These are phyloP conservation scores for Arthrobotrys pseudoclavata DNA, from an alignment of 2,329 filamentous ascomycete genomes.

Conservation along the genomic window DNA sequence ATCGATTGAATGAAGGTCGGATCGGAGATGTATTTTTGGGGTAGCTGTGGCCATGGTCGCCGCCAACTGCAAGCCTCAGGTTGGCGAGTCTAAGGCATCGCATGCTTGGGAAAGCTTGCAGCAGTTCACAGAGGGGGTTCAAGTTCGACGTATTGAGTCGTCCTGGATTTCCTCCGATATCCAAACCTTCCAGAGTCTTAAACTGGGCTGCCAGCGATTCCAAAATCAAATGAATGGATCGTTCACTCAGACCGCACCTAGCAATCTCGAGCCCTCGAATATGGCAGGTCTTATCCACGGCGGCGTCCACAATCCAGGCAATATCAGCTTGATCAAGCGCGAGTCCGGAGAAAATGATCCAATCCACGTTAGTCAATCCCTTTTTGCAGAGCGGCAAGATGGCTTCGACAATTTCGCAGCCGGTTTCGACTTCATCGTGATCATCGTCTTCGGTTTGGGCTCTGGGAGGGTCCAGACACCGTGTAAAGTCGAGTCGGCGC, in stretches of 20 bases:
- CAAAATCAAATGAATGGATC: constrained; percentile 74
- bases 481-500: constrained; percentile 76
- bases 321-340: constrained; percentile 79
- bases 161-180: constrained; percentile 77
- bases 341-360: constrained; percentile 78
- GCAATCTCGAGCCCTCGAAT: constrained; percentile 78
- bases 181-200: constrained; percentile 76
- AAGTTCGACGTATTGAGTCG: constrained; percentile 69
- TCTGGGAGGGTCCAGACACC: constrained; percentile 71
- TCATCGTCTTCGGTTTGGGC: constrained; percentile 68
- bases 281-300: constrained; percentile 75
- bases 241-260: constrained; percentile 73
- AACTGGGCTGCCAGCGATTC: constrained; percentile 76
- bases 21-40: constrained; percentile 37
- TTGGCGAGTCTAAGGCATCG: constrained; percentile 49
- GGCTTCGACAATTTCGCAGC: constrained; percentile 78
- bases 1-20: constrained; percentile 48
- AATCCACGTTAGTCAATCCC: constrained; percentile 78
- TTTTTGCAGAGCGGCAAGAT: constrained; percentile 77
- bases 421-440: constrained; percentile 70
- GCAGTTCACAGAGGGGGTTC: constrained; percentile 52
- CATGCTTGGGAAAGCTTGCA: constrained; percentile 44
- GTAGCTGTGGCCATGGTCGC: constrained; percentile 28
- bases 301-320: constrained; percentile 76
- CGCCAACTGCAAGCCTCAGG: constrained; percentile 43